These are phyloP conservation scores for Hymenoscyphus scutula DNA, from an alignment of 2,329 filamentous ascomycete species.

Conservation along the genomic window DNA sequence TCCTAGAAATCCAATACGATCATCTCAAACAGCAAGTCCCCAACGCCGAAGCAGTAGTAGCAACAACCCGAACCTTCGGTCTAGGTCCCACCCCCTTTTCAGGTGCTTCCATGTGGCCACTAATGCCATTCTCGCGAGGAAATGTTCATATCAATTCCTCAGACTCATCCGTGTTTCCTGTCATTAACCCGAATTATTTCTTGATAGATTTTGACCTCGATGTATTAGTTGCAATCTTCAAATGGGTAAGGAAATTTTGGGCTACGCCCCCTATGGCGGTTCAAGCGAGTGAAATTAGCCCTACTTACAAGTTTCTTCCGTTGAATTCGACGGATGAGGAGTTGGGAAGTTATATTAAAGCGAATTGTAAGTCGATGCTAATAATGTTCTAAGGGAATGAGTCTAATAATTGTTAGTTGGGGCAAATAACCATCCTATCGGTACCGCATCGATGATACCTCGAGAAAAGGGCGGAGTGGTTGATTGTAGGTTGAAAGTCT, in stretches of 20 bases:
- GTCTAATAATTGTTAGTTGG: constrained; percentile 7
- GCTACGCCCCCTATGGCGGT: constrained; percentile 1
- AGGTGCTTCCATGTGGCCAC: constrained; percentile 40
- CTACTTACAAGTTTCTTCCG: constrained; percentile 13
- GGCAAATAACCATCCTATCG: constrained; percentile 18
- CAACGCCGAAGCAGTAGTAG: constrained; percentile 46
- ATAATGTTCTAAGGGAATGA: not conserved
- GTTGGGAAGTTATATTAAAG: constrained; percentile 16
- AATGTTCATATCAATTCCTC: constrained; percentile 42
- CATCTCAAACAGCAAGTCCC: constrained; percentile 47
- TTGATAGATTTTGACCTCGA: constrained; percentile 44
- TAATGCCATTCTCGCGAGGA: constrained; percentile 45
- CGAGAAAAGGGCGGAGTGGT: constrained; percentile 43
- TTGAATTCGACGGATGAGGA: constrained; percentile 17
- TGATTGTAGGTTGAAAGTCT: constrained; percentile 49
- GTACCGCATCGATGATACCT: constrained; percentile 22
- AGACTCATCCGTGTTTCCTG: constrained; percentile 37
- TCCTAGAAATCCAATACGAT: constrained; percentile 47
- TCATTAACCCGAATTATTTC: constrained; percentile 45
- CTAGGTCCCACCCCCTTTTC: constrained; percentile 31
- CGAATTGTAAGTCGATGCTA: constrained; percentile 13
- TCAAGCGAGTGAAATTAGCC: constrained; percentile 12
- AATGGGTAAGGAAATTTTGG: constrained; percentile 20
- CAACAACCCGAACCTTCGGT: constrained; percentile 18
- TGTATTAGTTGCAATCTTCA: constrained; percentile 21